Percentiles rank a stretch among this genome's conserved stretches.
Conservation (phyloP, 1,284 basidiomycete genomes). For the Tremellales sp. region DNA sequence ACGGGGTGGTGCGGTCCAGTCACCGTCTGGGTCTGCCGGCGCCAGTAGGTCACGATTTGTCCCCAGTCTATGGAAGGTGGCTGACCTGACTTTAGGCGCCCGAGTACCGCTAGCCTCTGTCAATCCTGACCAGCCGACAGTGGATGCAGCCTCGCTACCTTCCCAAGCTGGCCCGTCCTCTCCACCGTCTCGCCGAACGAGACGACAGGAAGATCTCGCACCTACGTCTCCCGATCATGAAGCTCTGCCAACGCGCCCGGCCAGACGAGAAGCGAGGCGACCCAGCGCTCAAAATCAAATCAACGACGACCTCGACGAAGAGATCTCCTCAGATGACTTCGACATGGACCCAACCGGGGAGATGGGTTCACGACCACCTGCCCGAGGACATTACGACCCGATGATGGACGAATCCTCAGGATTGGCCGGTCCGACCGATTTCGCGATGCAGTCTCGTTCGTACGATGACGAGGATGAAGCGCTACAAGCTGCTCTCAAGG, state of each 20-base stretch:
- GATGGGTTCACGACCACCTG: conserved; percentile 1
- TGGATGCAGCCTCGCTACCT: conserved; percentile 14
- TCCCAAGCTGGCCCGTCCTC: conserved; percentile 12
- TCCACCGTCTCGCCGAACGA: conserved; percentile 10
- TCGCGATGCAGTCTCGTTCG: conserved; percentile 35
- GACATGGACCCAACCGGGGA: conserved; percentile 2
- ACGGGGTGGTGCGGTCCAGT: conserved; percentile 17
- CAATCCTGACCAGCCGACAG: conserved; percentile 17
- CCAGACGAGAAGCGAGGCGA: conserved; percentile 32
- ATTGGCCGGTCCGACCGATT: conserved; percentile 33
- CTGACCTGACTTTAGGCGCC: no score
- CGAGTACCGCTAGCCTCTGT: conserved; percentile 20
- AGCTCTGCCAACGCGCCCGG: background rate
- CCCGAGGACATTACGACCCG: conserved; percentile 1
- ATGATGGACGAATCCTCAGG: conserved; percentile 3
- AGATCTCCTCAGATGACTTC: conserved; percentile 6
- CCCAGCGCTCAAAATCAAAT: conserved; percentile 16
- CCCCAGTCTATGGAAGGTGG: background rate
- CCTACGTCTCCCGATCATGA: conserved; percentile 5
- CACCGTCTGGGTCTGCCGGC: no score
- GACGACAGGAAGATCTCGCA: conserved; percentile 17
- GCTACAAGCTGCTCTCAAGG: conserved; percentile 76
- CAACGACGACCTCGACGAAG: conserved; percentile 16
- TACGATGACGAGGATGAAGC: conserved; percentile 85
- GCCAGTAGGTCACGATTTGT: conserved; percentile 1